phyloP scores from a whole-genome alignment of 2,329 filamentous ascomycete genomes.

The Monosporascus ibericus region DNA sequence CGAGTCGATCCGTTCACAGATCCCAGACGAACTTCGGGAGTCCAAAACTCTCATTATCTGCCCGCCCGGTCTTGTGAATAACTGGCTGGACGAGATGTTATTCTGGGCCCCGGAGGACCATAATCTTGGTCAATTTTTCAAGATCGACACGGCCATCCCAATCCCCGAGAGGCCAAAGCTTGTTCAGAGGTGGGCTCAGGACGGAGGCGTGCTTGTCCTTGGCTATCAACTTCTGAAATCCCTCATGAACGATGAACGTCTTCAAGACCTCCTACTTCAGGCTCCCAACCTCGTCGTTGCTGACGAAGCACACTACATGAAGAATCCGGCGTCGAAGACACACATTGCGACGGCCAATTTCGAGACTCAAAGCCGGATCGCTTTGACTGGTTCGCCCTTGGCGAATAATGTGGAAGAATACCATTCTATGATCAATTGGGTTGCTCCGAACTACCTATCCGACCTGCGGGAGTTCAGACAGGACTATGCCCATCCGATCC shows the following conservation, averaged over 20 bases:
- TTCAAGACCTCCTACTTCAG: constrained; percentile 46
- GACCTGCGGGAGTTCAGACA: constrained; percentile 58
- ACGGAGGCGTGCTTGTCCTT: constrained; percentile 69
- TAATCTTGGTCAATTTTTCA: constrained; percentile 49
- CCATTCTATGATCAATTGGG: constrained; percentile 82
- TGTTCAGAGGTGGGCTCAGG: constrained; percentile 53
- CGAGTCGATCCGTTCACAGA: constrained; percentile 51
- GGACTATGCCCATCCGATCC: constrained; percentile 69
- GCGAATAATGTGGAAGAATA: constrained; percentile 82
- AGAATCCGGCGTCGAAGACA: constrained; percentile 53
- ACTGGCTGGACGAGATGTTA: constrained; percentile 75
- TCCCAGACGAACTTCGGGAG: constrained; percentile 58
- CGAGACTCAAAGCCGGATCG: constrained; percentile 65
- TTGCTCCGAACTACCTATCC: constrained; percentile 73
- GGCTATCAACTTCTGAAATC: constrained; percentile 65
- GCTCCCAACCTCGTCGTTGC: constrained; percentile 69
- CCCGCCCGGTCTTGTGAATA: constrained; percentile 67
- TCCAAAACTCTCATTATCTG: constrained; percentile 68
- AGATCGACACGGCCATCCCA: constrained; percentile 40
- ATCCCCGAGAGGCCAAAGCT: constrained; percentile 32
- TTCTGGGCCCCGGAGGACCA: constrained; percentile 56
- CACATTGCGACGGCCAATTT: constrained; percentile 52
- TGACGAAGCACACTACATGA: constrained; percentile 79
- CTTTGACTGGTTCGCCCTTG: constrained; percentile 79
- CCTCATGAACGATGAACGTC: constrained; percentile 24